Evolutionary conservation across 306 rosid species (phyloP).

Genomic region (Arachis stenosperma): DNA sequence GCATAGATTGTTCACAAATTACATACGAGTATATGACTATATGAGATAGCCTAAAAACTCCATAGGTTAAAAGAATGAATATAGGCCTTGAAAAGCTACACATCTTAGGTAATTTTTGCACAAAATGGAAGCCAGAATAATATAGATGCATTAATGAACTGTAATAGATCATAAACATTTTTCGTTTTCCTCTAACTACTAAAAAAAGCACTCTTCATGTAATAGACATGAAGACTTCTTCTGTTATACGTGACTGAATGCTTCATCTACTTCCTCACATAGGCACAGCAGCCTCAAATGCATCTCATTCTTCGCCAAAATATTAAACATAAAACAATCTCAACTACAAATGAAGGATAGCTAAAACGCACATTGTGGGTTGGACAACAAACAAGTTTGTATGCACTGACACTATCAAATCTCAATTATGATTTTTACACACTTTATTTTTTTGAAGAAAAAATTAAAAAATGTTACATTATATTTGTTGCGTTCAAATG

Average conservation of each 20-base stretch:
- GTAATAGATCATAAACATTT: constrained; percentile 9
- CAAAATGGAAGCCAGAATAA: constrained; percentile 2
- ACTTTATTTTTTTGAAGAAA: too few relatives aligned
- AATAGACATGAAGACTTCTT: too few relatives aligned
- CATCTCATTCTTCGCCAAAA: constrained; percentile 4
- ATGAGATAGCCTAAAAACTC: background rate
- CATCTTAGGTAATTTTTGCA: constrained; percentile 4
- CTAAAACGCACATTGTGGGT: background rate
- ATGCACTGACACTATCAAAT: background rate
- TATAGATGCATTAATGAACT: background rate
- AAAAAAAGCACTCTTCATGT: too few relatives aligned
- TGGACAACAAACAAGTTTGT: background rate
- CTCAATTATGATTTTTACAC: too few relatives aligned
- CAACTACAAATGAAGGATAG: background rate
- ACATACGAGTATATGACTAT: background rate
- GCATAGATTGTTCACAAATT: constrained; percentile 20
- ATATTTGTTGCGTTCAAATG: background rate
- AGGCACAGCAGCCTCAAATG: constrained; percentile 2
- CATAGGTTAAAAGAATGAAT: constrained; percentile 14
- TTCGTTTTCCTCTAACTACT: background rate
- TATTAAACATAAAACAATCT: background rate
- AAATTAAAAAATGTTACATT: background rate
- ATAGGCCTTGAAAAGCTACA: constrained; percentile 1
- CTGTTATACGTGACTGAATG: background rate
- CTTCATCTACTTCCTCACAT: constrained; percentile 14